These are phyloP conservation scores for Citeromyces matritensis DNA, from an alignment of 805 yeast genomes.

Conservation along the genomic window DNA sequence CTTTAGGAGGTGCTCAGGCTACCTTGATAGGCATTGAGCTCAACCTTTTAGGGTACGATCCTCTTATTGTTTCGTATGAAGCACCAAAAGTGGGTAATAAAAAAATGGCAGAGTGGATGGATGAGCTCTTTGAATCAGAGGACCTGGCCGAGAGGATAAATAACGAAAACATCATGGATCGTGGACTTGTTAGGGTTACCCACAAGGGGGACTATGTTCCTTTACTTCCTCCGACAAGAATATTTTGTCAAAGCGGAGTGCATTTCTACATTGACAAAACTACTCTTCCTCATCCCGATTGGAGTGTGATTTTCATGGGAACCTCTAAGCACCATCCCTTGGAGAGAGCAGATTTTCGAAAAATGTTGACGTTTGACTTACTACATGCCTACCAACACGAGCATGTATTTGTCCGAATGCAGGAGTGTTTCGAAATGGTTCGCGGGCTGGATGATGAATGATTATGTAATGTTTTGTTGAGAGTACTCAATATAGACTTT, in stretches of 20 bases:
- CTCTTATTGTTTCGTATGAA: slow-evolving; percentile 44
- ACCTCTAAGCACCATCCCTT: slow-evolving; percentile 5
- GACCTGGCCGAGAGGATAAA: slow-evolving; percentile 10
- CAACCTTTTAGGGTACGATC: slow-evolving; percentile 32
- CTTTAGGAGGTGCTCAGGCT: slow-evolving; percentile 65
- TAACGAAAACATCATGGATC: slow-evolving; percentile 10
- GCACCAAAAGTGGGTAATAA: slow-evolving; percentile 51
- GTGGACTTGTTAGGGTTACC: slow-evolving; percentile 32
- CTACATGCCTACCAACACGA: no score
- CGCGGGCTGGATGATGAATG: no score
- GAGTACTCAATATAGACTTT: no score
- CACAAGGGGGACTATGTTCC: slow-evolving; percentile 50
- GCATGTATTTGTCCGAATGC: no score
- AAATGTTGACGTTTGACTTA: no score
- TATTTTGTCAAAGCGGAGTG: slow-evolving; percentile 29
- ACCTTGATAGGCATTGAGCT: slow-evolving; percentile 49
- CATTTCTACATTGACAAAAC: slow-evolving; percentile 27
- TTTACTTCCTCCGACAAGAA: slow-evolving; percentile 34
- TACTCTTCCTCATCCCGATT: slow-evolving; percentile 17
- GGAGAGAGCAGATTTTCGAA: no score
- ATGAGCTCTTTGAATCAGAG: slow-evolving; percentile 26
- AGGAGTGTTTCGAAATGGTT: no score
- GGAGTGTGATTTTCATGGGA: slow-evolving; percentile 7
- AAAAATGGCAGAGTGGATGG: slow-evolving; percentile 33
- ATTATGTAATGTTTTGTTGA: no score